phyloP scores from a whole-genome alignment of 1,284 basidiomycete genomes.

The Cronartium ribicola region DNA sequence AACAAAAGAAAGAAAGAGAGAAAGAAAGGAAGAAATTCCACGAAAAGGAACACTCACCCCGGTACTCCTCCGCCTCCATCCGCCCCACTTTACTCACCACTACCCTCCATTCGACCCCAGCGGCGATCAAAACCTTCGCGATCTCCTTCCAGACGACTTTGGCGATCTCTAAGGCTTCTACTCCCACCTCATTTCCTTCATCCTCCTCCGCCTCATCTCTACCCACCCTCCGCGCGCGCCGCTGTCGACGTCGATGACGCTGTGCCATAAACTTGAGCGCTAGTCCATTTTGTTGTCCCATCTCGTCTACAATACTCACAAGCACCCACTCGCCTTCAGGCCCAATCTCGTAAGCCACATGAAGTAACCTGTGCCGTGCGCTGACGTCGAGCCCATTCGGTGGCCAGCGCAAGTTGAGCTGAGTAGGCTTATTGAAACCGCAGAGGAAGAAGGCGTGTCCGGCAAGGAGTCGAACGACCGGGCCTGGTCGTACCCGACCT shows the following conservation, averaged over 20 bases:
- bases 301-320: constrained; percentile 14
- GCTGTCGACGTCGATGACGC: neutral
- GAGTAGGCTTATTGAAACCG: constrained; percentile 17
- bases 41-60: constrained; percentile 3
- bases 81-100: constrained; percentile 32
- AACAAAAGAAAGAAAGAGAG: neutral
- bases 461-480: neutral
- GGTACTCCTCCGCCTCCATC: constrained; percentile 16
- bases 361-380: constrained; percentile 19
- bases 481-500: neutral
- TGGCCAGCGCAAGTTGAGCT: constrained; percentile 36
- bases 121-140: constrained; percentile 4
- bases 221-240: neutral
- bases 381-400: constrained; percentile 17
- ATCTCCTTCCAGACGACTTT: constrained; percentile 10
- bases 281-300: constrained; percentile 26
- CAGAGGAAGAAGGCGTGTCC: constrained; percentile 25
- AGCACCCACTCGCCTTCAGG: constrained; percentile 1
- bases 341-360: constrained; percentile 12
- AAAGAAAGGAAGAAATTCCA: neutral
- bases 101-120: constrained; percentile 33
- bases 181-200: neutral
- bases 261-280: constrained; percentile 7
- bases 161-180: neutral
- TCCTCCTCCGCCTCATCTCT: neutral